phyloP scores from a whole-genome alignment of 306 rosid genomes.

The Vicia sativa region DNA sequence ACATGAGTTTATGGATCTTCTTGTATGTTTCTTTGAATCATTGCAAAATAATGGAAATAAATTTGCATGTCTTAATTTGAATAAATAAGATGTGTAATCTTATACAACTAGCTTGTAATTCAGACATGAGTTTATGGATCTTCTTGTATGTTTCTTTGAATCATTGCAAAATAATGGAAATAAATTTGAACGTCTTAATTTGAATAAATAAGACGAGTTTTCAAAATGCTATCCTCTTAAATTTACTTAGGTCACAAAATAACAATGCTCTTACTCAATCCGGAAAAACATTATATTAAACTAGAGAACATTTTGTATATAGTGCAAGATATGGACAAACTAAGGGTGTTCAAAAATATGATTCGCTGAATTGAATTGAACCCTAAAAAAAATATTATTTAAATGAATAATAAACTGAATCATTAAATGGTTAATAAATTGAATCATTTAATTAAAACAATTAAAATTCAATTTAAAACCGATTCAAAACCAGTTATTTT shows the following conservation, averaged over 20 bases:
- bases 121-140: background rate
- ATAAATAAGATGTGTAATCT: conserved; percentile 7
- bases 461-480: too few relatives aligned
- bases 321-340: too few relatives aligned
- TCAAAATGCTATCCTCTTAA: background rate
- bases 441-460: too few relatives aligned
- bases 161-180: background rate
- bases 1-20: background rate
- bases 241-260: background rate
- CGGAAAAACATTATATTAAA: too few relatives aligned
- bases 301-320: too few relatives aligned
- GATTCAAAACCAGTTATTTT: too few relatives aligned
- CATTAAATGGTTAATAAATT: too few relatives aligned
- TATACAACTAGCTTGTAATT: background rate
- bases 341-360: too few relatives aligned
- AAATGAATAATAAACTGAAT: too few relatives aligned
- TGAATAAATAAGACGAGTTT: background rate
- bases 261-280: too few relatives aligned
- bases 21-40: background rate
- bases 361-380: too few relatives aligned
- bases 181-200: background rate
- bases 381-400: too few relatives aligned
- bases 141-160: background rate
- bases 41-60: background rate
- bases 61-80: background rate